phyloP scores from a whole-genome alignment of 805 yeast genomes.

The Maudiozyma serrabonitensis region DNA sequence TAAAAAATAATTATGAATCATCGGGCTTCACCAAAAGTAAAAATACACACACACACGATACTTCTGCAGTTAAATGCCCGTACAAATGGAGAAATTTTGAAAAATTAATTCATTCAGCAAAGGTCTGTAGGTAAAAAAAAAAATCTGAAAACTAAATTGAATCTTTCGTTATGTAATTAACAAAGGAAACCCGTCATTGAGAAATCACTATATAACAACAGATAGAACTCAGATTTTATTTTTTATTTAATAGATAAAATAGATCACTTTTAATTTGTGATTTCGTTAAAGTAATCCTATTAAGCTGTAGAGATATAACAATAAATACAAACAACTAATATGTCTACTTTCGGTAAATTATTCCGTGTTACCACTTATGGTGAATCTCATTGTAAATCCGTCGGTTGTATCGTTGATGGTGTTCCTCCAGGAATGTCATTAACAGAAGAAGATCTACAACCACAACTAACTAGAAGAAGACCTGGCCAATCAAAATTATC shows the following conservation, averaged over 20 bases:
- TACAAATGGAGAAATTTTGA: too few species aligned
- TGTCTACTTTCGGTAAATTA: constrained; percentile 66
- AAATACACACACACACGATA: not conserved
- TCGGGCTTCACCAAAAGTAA: not conserved
- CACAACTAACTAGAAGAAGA: constrained; percentile 92
- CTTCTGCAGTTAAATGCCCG: not conserved
- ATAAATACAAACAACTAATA: not conserved
- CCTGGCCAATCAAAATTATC: constrained; percentile 92
- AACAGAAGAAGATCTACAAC: constrained; percentile 82
- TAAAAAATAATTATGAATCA: not conserved
- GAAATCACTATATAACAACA: too few species aligned
- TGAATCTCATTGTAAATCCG: constrained; percentile 94
- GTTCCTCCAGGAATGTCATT: constrained; percentile 91
- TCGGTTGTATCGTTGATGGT: constrained; percentile 97
- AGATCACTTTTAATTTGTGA: too few species aligned
- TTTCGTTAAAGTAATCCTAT: too few species aligned
- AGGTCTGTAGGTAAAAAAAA: too few species aligned
- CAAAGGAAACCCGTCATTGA: too few species aligned
- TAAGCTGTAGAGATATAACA: too few species aligned
- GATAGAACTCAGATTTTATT: too few species aligned
- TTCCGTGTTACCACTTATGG: constrained; percentile 88
- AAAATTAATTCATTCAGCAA: too few species aligned
- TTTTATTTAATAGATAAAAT: too few species aligned
- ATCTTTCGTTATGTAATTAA: too few species aligned
- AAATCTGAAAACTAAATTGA: too few species aligned